Evolutionary conservation across 139 green algal genomes (phyloP), one percentile per base, ranked within the genome.

Genomic region (Ettlia oleoabundans): DNA sequence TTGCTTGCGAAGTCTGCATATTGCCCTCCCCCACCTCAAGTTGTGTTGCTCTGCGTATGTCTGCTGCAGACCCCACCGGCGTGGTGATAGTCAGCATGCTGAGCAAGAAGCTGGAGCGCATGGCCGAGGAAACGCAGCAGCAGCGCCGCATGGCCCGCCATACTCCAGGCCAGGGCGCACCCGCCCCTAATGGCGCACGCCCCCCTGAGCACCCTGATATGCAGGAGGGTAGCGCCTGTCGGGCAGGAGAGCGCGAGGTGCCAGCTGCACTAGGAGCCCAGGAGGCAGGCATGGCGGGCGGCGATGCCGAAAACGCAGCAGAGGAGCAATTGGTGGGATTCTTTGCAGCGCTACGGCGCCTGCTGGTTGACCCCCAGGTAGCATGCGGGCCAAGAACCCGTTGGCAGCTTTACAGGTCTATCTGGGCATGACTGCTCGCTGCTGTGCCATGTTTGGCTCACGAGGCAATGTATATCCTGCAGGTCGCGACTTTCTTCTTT

Each of bases 41-140:
- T n/a, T n/a, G n/a, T n/a, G n/a, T n/a, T n/a, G n/a, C n/a, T n/a
- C n/a, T n/a, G n/a, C n/a, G n/a, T n/a, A n/a, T n/a, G n/a, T n/a
- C n/a, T n/a, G n/a, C n/a, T n/a, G n/a, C 66, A 83, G 77, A 83
- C 13, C 37, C 61, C 37, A 83, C 77, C 47, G 77, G 61, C 35
- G 38, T 47, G 4, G 28, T 83, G 37, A 72, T 83, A 8, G 40
- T 83, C 4, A 19, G 35, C 51, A 83, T 83, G 77, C 77, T 83
- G 2, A 40, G 37, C 61, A 83, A 83, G 67, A 83, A 83, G 77
- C 66, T 83, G 66, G 58, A 83, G 67, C 47, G 77, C 33, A 53
- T 83, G 61, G 77, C 77, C 5, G 33, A 22, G 4, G 77, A 83
- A 51, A 32, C 64, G 71, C 71, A 65, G 71, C 71, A 43, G 47